Base-by-base conservation (phyloP, 305 asterid genomes). In the Rubia peregrina region DNA sequence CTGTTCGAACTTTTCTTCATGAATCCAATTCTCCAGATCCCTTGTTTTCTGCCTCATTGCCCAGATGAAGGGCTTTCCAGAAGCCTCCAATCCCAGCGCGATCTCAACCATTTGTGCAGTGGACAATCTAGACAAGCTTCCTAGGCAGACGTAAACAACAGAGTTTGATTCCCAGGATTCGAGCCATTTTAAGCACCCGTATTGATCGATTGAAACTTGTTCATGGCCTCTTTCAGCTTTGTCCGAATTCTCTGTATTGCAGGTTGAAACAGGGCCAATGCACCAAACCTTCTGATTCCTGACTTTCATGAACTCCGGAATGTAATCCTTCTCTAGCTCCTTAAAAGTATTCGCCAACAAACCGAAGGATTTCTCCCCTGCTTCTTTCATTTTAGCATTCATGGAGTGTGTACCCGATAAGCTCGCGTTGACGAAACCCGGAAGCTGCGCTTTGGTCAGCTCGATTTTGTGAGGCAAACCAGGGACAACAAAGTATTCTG, bases 341-440 rank as follows among this genome's bases (percentile, higher is more conserved):
- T 75, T 79, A 64, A 87, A 80, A 72, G 80, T 85, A 62, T 88
- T 88, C 51, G 75, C 82, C 62, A 88, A 71, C 49, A 83, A 80
- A 9, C 91, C 94, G 10, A 61, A 85, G 3, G 88, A 72, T 22
- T 73, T 71, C 61, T 26, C 65, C 57, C 85, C 91, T 5, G 87
- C 86, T 55, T 73, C 78, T 72, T 69, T 57, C 36, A 88, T 76
- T 76, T 77, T 57, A 6, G 74, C 81, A 1, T 55, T 43, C 3
- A 79, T 44, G 10, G 78, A 79, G 55, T 69, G 71, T 80, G 78
- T 42, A 3, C 60, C 76, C 4, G 78, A 57, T 40, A 81, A 11
- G 43, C 69, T 48, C 46, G 66, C 49, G 9, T 17, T 38, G 3
- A 16, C 61, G 5, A 75, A 64, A 19, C 81, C 83, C 0, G 74